Base-by-base conservation (phyloP, 2,329 filamentous ascomycete species). In the Golovinomyces cichoracearum region DNA sequence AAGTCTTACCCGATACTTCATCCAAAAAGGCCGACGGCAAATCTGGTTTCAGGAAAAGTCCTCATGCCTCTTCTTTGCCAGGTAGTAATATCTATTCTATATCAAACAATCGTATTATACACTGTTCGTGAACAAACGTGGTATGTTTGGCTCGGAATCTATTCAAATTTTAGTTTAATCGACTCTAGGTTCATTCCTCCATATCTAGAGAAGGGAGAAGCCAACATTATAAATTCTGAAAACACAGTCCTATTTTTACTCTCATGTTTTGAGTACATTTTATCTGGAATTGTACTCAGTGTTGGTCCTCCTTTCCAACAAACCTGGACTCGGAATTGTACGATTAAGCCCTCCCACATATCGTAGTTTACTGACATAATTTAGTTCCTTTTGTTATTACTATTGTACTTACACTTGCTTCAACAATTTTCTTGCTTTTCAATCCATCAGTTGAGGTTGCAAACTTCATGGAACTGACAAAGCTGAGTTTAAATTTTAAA, bases 261-360 rank as follows among this genome's bases (percentile, higher is more conserved):
- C 4, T 92, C 82, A 1, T 94, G 85, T 62, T 95, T 86, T 58
- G 86, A 95, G 61, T 98, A 98, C 62, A 92, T 93, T 33, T 70
- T 94, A 21, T 82, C 84, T 0, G 90, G 83, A 3, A 71, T 95
- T 35, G 80, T 95, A 1, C 70, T 98, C 26, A 93, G 81, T 56
- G 83, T 90, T n/a, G 92, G 90, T 1, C 77, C 74, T 29, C 90
- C 90, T 0, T 98, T 93, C 65, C 72, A 90, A 48, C 81, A 90
- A 57, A 73, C 74, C 15, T 83, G 85, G 67, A 68, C 68, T 17
- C 72, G 80, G 51, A 98, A 98, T 60, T 74, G 82, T 85, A 63
- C 65, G 78, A 67, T 22, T 22, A 37, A 44, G 40, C 42, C 21
- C 19, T 49, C 54, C 48, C 13, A 35, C 6, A 2, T 15, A 5